A percentile compares a stretch with the other conserved stretches of the same genome.
These are phyloP conservation scores for Boletus reticuloceps DNA, from an alignment of 768 basidiomycete genomes.

Conservation along the genomic window DNA sequence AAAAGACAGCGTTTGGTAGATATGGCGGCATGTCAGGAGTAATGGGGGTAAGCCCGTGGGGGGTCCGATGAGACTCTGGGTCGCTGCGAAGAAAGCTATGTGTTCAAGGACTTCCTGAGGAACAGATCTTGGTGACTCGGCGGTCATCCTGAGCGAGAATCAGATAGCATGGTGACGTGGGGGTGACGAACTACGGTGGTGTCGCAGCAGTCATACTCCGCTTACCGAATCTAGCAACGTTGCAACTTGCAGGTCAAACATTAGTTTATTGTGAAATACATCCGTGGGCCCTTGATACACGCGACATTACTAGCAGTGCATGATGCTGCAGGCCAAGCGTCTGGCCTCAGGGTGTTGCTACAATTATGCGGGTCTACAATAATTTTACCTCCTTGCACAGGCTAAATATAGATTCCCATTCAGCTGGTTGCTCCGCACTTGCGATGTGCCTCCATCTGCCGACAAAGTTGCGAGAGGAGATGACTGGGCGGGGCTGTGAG, in stretches of 20 bases:
- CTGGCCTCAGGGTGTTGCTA: background rate
- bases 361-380: slow-evolving; percentile 2
- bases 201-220: background rate
- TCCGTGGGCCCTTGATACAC: slow-evolving; percentile 5
- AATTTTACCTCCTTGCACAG: slow-evolving; percentile 39
- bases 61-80: slow-evolving; percentile 53
- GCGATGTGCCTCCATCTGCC: slow-evolving; percentile 43
- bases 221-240: slow-evolving; percentile 7
- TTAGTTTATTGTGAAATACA: background rate
- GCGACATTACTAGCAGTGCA: background rate
- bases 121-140: slow-evolving; percentile 37
- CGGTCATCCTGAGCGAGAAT: slow-evolving; percentile 12
- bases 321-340: background rate
- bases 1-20: slow-evolving; percentile 50
- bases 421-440: slow-evolving; percentile 33
- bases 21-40: slow-evolving; percentile 46
- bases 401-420: slow-evolving; percentile 54
- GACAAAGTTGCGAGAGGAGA: slow-evolving; percentile 50
- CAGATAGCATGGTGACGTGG: background rate
- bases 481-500: slow-evolving; percentile 34
- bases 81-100: slow-evolving; percentile 66
- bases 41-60: slow-evolving; percentile 59
- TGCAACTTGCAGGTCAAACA: background rate
- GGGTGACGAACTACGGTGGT: background rate
- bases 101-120: slow-evolving; percentile 80